Evolutionary conservation across 192 early-diverging fungal species (phyloP).

Genomic region (Coemansia sp.): DNA sequence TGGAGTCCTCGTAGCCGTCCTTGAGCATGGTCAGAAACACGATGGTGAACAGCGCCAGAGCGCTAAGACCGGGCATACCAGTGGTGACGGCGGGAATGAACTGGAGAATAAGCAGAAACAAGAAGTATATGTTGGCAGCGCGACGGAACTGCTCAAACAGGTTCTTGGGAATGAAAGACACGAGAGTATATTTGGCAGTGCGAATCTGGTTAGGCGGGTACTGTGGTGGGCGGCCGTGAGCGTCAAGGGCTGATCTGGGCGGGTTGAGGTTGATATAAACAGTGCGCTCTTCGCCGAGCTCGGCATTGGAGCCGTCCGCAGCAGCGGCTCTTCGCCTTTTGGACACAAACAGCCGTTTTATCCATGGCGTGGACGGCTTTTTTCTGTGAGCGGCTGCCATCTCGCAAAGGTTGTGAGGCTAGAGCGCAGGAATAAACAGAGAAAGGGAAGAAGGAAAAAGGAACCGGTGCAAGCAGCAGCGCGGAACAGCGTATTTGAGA

Average conservation of each 20-base stretch:
- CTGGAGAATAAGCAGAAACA: slow-evolving; percentile 86
- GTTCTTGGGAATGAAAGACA: slow-evolving; percentile 93
- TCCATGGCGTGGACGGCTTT: slow-evolving; percentile 9
- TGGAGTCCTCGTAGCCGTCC: slow-evolving; percentile 92
- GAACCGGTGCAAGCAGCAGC: not conserved
- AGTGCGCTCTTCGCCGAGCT: slow-evolving; percentile 28
- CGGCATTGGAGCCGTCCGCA: slow-evolving; percentile 13
- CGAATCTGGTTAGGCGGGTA: slow-evolving; percentile 75
- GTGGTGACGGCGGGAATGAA: slow-evolving; percentile 67
- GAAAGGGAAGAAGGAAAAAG: not conserved
- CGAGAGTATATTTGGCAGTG: slow-evolving; percentile 88
- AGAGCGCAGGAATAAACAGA: not conserved
- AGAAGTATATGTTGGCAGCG: slow-evolving; percentile 95
- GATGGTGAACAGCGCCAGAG: slow-evolving; percentile 81
- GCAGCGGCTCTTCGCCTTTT: slow-evolving; percentile 9
- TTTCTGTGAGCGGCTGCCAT: slow-evolving; percentile 6
- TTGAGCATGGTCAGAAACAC: slow-evolving; percentile 78
- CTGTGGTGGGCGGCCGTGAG: slow-evolving; percentile 41
- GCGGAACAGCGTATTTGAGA: no score
- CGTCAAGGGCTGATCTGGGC: slow-evolving; percentile 56
- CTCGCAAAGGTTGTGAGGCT: not conserved
- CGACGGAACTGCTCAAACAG: slow-evolving; percentile 95
- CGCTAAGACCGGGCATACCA: slow-evolving; percentile 73
- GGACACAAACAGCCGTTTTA: slow-evolving; percentile 29
- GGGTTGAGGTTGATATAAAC: slow-evolving; percentile 70